A percentile compares a stretch with the other conserved stretches of the same genome.
Conservation (phyloP, 768 basidiomycete genomes). For the Phaeotremella skinneri region DNA sequence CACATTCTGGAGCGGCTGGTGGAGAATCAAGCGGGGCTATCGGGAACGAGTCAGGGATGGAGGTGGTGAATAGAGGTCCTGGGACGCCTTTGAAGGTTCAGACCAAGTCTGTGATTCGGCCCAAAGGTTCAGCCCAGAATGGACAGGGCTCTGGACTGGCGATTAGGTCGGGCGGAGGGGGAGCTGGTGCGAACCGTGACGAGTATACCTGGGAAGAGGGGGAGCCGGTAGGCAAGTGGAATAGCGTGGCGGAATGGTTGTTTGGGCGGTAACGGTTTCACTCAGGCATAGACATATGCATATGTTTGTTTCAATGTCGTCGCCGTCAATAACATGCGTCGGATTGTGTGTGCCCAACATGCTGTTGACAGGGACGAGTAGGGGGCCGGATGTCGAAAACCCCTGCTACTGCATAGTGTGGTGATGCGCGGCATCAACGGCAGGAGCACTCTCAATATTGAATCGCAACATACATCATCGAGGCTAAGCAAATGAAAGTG, state of each 20-base stretch:
- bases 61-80: conserved; percentile 5
- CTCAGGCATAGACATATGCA: too few relatives aligned
- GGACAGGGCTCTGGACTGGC: too few relatives aligned
- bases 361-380: too few relatives aligned
- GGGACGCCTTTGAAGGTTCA: conserved; percentile 24
- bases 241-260: neutral
- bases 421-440: too few relatives aligned
- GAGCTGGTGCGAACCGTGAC: conserved; percentile 5
- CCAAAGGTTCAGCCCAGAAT: neutral
- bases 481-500: too few relatives aligned
- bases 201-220: conserved; percentile 24
- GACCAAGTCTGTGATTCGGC: conserved; percentile 14
- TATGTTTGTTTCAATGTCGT: too few relatives aligned
- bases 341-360: too few relatives aligned
- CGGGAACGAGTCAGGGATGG: neutral
- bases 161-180: neutral
- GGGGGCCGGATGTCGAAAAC: too few relatives aligned
- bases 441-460: too few relatives aligned
- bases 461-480: too few relatives aligned
- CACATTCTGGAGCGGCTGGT: conserved; percentile 1
- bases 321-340: too few relatives aligned
- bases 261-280: neutral
- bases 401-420: too few relatives aligned
- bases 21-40: neutral
- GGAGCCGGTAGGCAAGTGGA: neutral